These are phyloP conservation scores for Nakaseomyces glabratus DNA, from an alignment of 1,139 yeast genomes.

Conservation along the genomic window DNA sequence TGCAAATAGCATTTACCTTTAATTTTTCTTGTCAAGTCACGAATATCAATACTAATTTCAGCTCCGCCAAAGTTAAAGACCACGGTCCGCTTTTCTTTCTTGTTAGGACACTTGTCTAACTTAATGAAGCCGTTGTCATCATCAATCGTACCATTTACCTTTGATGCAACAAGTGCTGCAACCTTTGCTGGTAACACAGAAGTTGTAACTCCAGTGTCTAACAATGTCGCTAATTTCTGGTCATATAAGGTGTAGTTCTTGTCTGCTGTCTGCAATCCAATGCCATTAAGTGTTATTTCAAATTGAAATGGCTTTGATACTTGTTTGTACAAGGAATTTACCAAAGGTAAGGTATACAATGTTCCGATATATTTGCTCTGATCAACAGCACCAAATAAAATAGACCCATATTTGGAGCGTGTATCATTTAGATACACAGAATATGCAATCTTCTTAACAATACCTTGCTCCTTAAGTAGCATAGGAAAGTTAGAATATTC, in stretches of 20 bases:
- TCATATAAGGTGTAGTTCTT: conserved; percentile 20
- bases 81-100: conserved; percentile 23
- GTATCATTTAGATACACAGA: conserved; percentile 40
- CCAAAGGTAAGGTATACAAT: conserved; percentile 36
- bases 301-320: conserved; percentile 22
- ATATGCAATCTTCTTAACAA: conserved; percentile 41
- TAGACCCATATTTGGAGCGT: conserved; percentile 33
- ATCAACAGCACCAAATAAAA: conserved; percentile 49
- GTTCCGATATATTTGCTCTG: conserved; percentile 39
- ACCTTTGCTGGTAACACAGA: conserved; percentile 42
- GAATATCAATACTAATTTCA: conserved; percentile 39
- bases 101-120: conserved; percentile 23
- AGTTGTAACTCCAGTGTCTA: conserved; percentile 64
- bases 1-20: conserved; percentile 32
- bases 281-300: conserved; percentile 31
- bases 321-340: conserved; percentile 27
- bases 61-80: conserved; percentile 46
- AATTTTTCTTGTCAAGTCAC: conserved; percentile 29
- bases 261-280: conserved; percentile 30
- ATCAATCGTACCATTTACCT: conserved; percentile 35
- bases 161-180: conserved; percentile 33
- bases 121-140: conserved; percentile 18
- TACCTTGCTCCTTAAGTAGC: conserved; percentile 41
- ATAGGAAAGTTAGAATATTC: conserved; percentile 46
- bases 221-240: conserved; percentile 36